Conservation (phyloP, 345 rosid genomes). For the Populus davidiana region DNA sequence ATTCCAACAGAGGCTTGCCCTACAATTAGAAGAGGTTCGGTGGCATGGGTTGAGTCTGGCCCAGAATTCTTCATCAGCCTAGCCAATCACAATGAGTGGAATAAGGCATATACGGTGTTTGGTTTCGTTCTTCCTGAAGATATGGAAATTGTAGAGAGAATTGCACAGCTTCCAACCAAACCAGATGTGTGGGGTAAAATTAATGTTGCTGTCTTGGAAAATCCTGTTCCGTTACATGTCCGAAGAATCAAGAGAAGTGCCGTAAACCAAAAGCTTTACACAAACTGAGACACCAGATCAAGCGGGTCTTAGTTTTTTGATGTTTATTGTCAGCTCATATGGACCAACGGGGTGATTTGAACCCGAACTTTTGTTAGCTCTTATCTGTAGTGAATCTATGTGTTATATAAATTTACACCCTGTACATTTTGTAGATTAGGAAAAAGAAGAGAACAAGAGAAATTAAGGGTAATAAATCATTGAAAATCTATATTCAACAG, state of each 20-base stretch:
- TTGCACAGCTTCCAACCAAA: constrained; percentile 62
- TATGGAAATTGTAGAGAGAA: constrained; percentile 68
- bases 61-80: constrained; percentile 92
- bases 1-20: constrained; percentile 67
- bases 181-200: constrained; percentile 69
- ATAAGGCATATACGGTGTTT: constrained; percentile 56
- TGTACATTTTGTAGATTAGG: not conserved
- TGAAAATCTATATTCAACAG: not conserved
- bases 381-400: not conserved
- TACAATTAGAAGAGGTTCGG: constrained; percentile 64
- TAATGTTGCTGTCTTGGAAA: constrained; percentile 61
- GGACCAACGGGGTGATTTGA: not conserved
- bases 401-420: not conserved
- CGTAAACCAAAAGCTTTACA: constrained; percentile 10
- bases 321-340: not conserved
- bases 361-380: not conserved
- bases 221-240: constrained; percentile 53
- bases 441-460: not conserved
- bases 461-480: not conserved
- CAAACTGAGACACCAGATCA: not conserved
- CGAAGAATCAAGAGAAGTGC: constrained; percentile 42
- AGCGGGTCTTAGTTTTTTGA: not conserved
- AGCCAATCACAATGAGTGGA: constrained; percentile 78
- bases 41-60: constrained; percentile 82
- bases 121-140: constrained; percentile 78